phyloP scores from a whole-genome alignment of 495 filamentous ascomycete species.

The Margaritispora aquatica region DNA sequence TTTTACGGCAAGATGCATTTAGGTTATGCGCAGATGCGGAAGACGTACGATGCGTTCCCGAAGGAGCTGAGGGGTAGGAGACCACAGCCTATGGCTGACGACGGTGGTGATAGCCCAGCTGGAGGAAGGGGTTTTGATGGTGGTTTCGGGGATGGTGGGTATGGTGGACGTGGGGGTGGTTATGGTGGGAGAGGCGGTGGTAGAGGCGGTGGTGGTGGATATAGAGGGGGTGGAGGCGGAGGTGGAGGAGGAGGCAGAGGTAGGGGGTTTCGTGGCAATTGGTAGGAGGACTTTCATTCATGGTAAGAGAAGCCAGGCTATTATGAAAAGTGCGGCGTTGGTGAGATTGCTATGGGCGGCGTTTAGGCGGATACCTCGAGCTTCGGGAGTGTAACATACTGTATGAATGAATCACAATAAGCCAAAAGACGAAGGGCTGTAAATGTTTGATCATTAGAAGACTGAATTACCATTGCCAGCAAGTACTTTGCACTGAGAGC shows the following conservation, averaged over 20 bases:
- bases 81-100: slow-evolving; percentile 41
- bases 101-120: slow-evolving; percentile 40
- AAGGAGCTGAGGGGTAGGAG: slow-evolving; percentile 76
- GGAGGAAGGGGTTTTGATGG: slow-evolving; percentile 40
- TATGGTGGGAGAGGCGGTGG: slow-evolving; percentile 38
- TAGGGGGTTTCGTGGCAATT: slow-evolving; percentile 38
- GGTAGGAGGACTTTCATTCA: slow-evolving; percentile 26
- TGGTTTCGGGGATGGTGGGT: slow-evolving; percentile 32
- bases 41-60: slow-evolving; percentile 76
- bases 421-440: too few species aligned
- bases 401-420: neutral
- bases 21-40: slow-evolving; percentile 96
- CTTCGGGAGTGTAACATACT: neutral
- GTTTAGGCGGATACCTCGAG: neutral
- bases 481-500: neutral
- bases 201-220: slow-evolving; percentile 40
- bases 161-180: slow-evolving; percentile 44
- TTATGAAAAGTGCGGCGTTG: neutral
- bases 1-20: slow-evolving; percentile 99
- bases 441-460: too few species aligned
- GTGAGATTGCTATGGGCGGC: neutral
- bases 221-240: slow-evolving; percentile 27
- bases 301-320: neutral
- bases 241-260: slow-evolving; percentile 32
- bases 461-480: too few species aligned